Evolutionary conservation across 23 red algal genomes (phyloP).

Genomic region (Cyanidiococcus yangmingshanensis): DNA sequence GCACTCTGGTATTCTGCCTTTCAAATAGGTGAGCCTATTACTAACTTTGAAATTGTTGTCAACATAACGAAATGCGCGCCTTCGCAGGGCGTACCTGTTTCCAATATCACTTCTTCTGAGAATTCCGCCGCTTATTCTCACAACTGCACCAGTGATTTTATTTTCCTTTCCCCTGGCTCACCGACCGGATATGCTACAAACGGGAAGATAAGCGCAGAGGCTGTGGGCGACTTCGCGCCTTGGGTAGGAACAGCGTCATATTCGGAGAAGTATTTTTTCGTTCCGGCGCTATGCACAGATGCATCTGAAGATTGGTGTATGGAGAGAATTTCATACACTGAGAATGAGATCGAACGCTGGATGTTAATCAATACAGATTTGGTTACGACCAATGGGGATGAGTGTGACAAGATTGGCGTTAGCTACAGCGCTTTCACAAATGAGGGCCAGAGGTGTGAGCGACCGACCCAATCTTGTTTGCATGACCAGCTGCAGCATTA

Average conservation of each 20-base stretch:
- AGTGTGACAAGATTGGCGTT: constrained; percentile 45
- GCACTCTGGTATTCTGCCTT: constrained; percentile 41
- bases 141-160: constrained; percentile 2
- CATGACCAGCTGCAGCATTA: constrained; percentile 32
- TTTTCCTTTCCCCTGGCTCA: constrained; percentile 2
- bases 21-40: constrained; percentile 24
- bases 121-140: background rate
- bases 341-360: constrained; percentile 23
- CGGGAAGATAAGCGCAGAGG: constrained; percentile 2
- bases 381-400: constrained; percentile 27
- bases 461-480: constrained; percentile 19
- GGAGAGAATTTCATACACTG: constrained; percentile 21
- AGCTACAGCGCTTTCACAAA: constrained; percentile 33
- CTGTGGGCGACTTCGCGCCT: constrained; percentile 26
- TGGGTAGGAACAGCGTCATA: constrained; percentile 29
- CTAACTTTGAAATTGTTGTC: background rate
- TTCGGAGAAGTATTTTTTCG: constrained; percentile 25
- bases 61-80: constrained; percentile 14
- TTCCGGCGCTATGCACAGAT: constrained; percentile 24
- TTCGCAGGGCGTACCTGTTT: background rate
- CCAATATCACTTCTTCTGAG: background rate
- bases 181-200: constrained; percentile 4
- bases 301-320: constrained; percentile 22
- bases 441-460: constrained; percentile 25
- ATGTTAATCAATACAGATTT: constrained; percentile 32